Evolutionary conservation across 306 rosid genomes (phyloP).

Genomic region (Bauhinia variegata): DNA sequence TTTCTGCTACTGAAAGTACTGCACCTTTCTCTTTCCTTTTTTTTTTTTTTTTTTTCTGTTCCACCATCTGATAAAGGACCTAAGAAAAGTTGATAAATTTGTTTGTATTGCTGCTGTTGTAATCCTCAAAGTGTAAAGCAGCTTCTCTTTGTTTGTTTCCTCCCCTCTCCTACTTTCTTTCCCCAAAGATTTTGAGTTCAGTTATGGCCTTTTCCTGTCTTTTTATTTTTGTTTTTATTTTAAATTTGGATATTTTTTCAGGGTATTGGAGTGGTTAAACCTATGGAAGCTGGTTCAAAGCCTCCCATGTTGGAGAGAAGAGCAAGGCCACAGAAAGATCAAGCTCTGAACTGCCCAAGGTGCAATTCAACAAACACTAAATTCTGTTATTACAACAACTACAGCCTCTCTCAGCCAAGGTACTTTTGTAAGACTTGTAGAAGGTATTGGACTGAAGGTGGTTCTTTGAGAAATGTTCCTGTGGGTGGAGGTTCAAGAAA

Average conservation of each 20-base stretch:
- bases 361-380: constrained; percentile 95
- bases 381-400: constrained; percentile 95
- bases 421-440: constrained; percentile 93
- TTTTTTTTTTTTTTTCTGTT: constrained; percentile 27
- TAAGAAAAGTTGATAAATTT: constrained; percentile 41
- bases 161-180: constrained; percentile 39
- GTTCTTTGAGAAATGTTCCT: constrained; percentile 91
- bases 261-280: constrained; percentile 56
- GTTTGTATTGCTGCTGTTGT: constrained; percentile 52
- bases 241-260: constrained; percentile 32
- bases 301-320: constrained; percentile 62
- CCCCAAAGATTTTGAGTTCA: not conserved
- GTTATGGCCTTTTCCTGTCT: constrained; percentile 36
- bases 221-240: constrained; percentile 25
- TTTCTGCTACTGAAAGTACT: constrained; percentile 51
- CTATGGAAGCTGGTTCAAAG: constrained; percentile 71
- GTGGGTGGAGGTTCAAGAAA: constrained; percentile 98
- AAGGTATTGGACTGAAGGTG: constrained; percentile 99
- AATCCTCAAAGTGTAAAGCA: constrained; percentile 52
- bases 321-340: constrained; percentile 78
- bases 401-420: constrained; percentile 93
- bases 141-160: constrained; percentile 51
- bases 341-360: constrained; percentile 92
- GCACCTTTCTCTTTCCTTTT: constrained; percentile 51
- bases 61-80: constrained; percentile 56